These are phyloP conservation scores for Botrytis pseudocinerea DNA, from an alignment of 2,329 filamentous ascomycete genomes.

Conservation along the genomic window DNA sequence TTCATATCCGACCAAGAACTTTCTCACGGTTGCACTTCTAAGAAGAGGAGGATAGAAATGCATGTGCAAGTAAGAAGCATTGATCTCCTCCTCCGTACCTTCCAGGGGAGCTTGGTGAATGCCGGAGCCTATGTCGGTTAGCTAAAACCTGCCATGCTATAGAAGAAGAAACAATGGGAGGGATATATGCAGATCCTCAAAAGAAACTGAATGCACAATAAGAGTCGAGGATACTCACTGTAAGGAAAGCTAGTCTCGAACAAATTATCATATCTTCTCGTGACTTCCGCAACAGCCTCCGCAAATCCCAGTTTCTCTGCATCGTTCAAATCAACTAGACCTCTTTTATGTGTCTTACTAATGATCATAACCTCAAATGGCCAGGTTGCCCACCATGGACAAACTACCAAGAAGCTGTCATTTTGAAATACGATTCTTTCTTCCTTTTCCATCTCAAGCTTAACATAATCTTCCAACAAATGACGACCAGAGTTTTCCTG, in stretches of 20 bases:
- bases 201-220: not conserved
- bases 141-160: too few species aligned
- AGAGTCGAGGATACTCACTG: conserved; percentile 53
- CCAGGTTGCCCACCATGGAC: conserved; percentile 98
- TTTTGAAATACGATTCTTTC: conserved; percentile 92
- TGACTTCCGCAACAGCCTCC: conserved; percentile 83
- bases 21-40: conserved; percentile 88
- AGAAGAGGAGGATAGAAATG: conserved; percentile 96
- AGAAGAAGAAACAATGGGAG: conserved; percentile 3
- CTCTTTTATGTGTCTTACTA: conserved; percentile 78
- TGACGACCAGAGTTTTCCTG: conserved; percentile 70
- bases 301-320: conserved; percentile 74
- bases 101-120: conserved; percentile 92
- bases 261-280: conserved; percentile 90
- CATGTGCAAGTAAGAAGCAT: conserved; percentile 89
- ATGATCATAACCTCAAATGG: conserved; percentile 94
- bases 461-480: conserved; percentile 78
- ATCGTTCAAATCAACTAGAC: conserved; percentile 76
- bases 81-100: conserved; percentile 78
- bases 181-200: not conserved
- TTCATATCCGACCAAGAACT: conserved; percentile 96
- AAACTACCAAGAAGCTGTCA: conserved; percentile 78
- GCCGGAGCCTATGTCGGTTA: conserved; percentile 65
- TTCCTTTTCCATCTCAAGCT: conserved; percentile 75
- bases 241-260: conserved; percentile 98